phyloP scores from a whole-genome alignment of 805 yeast genomes.

The Saturnispora bothae region DNA sequence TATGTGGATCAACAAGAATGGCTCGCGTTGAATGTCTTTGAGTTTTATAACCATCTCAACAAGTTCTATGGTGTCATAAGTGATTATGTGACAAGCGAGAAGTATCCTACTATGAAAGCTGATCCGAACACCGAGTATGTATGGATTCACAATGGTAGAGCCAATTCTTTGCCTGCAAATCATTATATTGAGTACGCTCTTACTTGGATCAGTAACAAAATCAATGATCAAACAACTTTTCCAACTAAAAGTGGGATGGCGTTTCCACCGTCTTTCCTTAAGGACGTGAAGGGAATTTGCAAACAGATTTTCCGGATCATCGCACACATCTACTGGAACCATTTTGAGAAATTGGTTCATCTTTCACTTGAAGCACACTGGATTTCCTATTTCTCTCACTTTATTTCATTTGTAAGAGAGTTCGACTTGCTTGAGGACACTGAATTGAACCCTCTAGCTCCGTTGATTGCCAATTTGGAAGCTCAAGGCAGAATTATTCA shows the following conservation, averaged over 20 bases:
- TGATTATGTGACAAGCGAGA: slow-evolving; percentile 84
- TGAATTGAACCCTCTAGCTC: slow-evolving; percentile 70
- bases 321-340: slow-evolving; percentile 91
- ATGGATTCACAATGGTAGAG: slow-evolving; percentile 67
- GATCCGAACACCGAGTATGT: slow-evolving; percentile 86
- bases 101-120: slow-evolving; percentile 90
- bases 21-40: slow-evolving; percentile 89
- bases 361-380: slow-evolving; percentile 91
- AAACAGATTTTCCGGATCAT: slow-evolving; percentile 91
- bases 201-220: slow-evolving; percentile 79
- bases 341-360: slow-evolving; percentile 89
- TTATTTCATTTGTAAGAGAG: slow-evolving; percentile 75
- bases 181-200: slow-evolving; percentile 88
- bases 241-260: slow-evolving; percentile 88
- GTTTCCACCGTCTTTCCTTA: slow-evolving; percentile 75
- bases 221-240: slow-evolving; percentile 80
- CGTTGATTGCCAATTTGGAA: slow-evolving; percentile 71
- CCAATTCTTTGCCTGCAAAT: slow-evolving; percentile 80
- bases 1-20: slow-evolving; percentile 93
- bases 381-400: slow-evolving; percentile 96
- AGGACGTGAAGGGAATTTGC: slow-evolving; percentile 77
- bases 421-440: slow-evolving; percentile 68
- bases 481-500: slow-evolving; percentile 67
- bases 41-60: slow-evolving; percentile 72
- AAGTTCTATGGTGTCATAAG: slow-evolving; percentile 86